These are phyloP conservation scores for Carallia brachiata DNA, from an alignment of 345 rosid genomes.

Conservation along the genomic window DNA sequence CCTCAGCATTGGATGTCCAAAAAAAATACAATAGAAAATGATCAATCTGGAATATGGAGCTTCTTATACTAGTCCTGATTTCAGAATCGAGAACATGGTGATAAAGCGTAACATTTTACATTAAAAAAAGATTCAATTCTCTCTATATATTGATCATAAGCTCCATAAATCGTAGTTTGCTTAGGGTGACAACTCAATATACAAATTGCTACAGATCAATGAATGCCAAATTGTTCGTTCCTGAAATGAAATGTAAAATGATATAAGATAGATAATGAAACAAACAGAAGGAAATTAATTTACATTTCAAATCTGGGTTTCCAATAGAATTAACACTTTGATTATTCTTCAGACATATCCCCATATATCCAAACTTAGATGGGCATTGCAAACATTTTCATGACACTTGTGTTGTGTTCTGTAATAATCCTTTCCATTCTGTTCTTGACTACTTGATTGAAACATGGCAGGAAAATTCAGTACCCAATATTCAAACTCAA, in stretches of 20 bases:
- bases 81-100: too few relatives aligned
- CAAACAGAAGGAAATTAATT: not conserved
- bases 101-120: too few relatives aligned
- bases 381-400: slow-evolving; percentile 17
- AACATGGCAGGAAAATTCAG: slow-evolving; percentile 23
- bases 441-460: not conserved
- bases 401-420: slow-evolving; percentile 11
- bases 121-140: not conserved
- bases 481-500: slow-evolving; percentile 30
- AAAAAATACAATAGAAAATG: too few relatives aligned
- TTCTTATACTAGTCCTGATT: too few relatives aligned
- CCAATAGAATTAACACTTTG: not conserved
- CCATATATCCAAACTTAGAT: not conserved
- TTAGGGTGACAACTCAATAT: not conserved
- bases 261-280: not conserved
- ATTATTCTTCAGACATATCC: slow-evolving; percentile 14
- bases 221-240: not conserved
- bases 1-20: too few relatives aligned
- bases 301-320: not conserved
- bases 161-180: not conserved
- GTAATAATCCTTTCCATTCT: slow-evolving; percentile 3
- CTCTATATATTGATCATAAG: not conserved
- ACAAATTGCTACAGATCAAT: not conserved
- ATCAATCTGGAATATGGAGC: too few relatives aligned
- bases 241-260: not conserved